Conservation (phyloP, 2,329 filamentous ascomycete genomes). For the Aspergillus amoenus region DNA sequence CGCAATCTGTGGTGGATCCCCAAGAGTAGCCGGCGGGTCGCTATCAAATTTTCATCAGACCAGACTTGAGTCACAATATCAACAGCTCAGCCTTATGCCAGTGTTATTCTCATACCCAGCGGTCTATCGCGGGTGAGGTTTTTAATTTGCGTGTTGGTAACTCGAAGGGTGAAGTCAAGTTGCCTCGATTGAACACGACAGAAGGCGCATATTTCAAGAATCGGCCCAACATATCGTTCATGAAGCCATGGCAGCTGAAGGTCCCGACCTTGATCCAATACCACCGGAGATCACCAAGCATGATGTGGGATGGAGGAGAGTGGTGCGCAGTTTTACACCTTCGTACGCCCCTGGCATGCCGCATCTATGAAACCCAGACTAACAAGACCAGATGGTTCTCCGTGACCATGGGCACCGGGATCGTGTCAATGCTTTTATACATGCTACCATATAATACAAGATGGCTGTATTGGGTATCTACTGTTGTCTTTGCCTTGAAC, state of each 20-base stretch:
- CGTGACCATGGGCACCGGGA: slow-evolving; percentile 44
- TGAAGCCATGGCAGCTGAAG: neutral
- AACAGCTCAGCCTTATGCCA: neutral
- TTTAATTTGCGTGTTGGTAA: neutral
- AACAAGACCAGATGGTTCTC: slow-evolving; percentile 38
- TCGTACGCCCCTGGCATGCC: slow-evolving; percentile 37
- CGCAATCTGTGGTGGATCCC: neutral
- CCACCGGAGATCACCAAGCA: slow-evolving; percentile 27
- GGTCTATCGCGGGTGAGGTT: neutral
- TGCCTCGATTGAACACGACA: neutral
- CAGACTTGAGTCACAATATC: neutral
- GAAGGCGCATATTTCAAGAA: neutral
- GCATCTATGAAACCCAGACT: neutral
- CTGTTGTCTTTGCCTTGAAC: slow-evolving; percentile 38
- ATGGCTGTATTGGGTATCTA: slow-evolving; percentile 42
- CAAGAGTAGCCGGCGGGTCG: neutral
- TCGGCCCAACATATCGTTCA: neutral
- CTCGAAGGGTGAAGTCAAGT: neutral
- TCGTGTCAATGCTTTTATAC: slow-evolving; percentile 41
- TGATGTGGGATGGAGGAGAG: slow-evolving; percentile 36
- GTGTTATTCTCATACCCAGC: neutral
- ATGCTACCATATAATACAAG: slow-evolving; percentile 38
- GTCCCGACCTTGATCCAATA: neutral
- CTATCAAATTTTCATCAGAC: neutral
- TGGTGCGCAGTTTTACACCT: slow-evolving; percentile 42